Conservation (phyloP, 768 basidiomycete species). For the Pisolithus albus region DNA sequence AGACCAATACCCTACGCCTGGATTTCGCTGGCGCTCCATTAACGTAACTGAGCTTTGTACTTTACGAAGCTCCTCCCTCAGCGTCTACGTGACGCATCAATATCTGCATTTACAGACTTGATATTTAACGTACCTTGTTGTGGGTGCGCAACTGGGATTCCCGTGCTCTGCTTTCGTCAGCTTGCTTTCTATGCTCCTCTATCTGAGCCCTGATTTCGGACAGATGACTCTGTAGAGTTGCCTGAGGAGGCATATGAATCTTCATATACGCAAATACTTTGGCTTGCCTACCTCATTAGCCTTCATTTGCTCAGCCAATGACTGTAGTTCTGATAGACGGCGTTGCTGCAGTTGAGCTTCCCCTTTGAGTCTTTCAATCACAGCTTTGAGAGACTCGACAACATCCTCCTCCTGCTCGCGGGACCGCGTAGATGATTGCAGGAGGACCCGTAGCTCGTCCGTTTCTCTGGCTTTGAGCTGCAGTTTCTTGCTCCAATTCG, state of each 20-base stretch:
- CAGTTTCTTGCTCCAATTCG: conserved; percentile 83
- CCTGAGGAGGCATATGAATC: conserved; percentile 28
- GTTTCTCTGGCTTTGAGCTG: conserved; percentile 71
- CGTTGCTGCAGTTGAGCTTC: conserved; percentile 42
- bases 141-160: conserved; percentile 64
- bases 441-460: conserved; percentile 57
- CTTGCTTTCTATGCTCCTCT: conserved; percentile 50
- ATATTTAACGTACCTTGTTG: conserved; percentile 60
- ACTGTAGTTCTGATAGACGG: conserved; percentile 50
- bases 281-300: conserved; percentile 55
- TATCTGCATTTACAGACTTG: not conserved
- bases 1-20: conserved; percentile 92
- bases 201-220: conserved; percentile 45
- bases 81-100: conserved; percentile 44
- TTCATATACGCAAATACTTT: not conserved
- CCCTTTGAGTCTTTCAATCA: conserved; percentile 47
- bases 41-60: conserved; percentile 89
- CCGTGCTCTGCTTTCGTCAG: conserved; percentile 67
- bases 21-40: conserved; percentile 84
- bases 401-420: conserved; percentile 53
- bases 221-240: conserved; percentile 37
- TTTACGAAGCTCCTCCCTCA: conserved; percentile 92
- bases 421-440: conserved; percentile 53
- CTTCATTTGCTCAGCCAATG: conserved; percentile 40
- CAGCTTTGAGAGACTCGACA: conserved; percentile 43